These are phyloP conservation scores for Coemansia sp. DNA, from an alignment of 192 early-diverging fungal genomes.

Conservation along the genomic window DNA sequence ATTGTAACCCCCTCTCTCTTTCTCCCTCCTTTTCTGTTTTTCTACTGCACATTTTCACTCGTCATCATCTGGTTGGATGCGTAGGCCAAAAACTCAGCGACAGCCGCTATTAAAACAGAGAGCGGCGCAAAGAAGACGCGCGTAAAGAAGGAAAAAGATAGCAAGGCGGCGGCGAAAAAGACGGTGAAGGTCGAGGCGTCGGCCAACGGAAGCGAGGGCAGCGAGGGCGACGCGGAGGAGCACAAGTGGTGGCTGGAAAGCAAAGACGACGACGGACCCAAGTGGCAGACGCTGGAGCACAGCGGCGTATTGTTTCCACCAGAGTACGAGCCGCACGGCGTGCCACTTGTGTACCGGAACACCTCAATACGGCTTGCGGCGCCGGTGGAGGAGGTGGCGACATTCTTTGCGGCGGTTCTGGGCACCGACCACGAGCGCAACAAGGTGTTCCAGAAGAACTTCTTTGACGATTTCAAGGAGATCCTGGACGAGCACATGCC, in stretches of 20 bases:
- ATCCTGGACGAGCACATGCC: conserved; percentile 66
- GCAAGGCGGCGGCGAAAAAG: conserved; percentile 13
- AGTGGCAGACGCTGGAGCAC: conserved; percentile 89
- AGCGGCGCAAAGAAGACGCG: neutral
- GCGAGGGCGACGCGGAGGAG: conserved; percentile 60
- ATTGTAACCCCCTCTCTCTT: no score
- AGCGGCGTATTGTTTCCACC: conserved; percentile 91
- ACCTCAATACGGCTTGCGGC: conserved; percentile 64
- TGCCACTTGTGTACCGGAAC: conserved; percentile 89
- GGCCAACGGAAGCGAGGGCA: conserved; percentile 35
- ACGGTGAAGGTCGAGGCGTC: conserved; percentile 45
- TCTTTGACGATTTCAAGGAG: conserved; percentile 84
- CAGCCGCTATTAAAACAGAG: no score
- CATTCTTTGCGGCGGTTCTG: conserved; percentile 87
- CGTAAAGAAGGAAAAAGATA: conserved; percentile 19
- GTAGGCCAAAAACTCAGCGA: no score
- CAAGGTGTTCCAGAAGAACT: conserved; percentile 84
- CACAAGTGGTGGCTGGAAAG: conserved; percentile 74
- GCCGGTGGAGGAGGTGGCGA: conserved; percentile 91
- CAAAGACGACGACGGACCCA: conserved; percentile 64
- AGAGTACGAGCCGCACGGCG: conserved; percentile 82
- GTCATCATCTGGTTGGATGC: no score
- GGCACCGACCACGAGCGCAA: conserved; percentile 85
- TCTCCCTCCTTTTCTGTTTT: no score
- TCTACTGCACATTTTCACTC: no score